Evolutionary conservation across 2,329 filamentous ascomycete genomes (phyloP), one percentile per base, ranked within the genome.

Genomic region (Periconia sp.): DNA sequence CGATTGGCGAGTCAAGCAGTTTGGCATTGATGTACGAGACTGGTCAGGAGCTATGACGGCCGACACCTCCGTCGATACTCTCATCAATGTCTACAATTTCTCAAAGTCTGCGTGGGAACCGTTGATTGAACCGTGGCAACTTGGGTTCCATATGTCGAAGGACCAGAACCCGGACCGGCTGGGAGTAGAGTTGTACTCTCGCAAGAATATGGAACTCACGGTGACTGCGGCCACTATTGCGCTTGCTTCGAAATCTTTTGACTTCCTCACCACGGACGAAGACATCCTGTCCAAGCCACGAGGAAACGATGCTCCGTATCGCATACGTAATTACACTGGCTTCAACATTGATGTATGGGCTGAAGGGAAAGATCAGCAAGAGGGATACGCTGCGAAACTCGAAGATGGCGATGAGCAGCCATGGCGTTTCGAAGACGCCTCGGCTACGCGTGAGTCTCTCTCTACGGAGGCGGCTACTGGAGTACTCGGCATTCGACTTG

Each of bases 51-150:
- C 86, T 16, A 79, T 99, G 69, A 91, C 86, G 60, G 92, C 89
- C 0, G 90, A 96, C 63, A 88, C 90, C 0, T 87, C 84, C n/a
- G 85, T 99, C 34, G 90, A 96, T 50, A 90, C 92, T 52, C 96
- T 96, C 69, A 83, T 95, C 58, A 99, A 97, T 61, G 87, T 99
- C 18, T 99, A 96, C 78, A 99, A 99, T 71, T 99, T 99, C 72
- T 94, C 94, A 11, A 99, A 99, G 69, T 99, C 94, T 0, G 90
- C 91, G 3, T 99, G 94, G 94, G 94, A 99, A 68, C 94, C 94
- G 3, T 74, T 99, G 23, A 84, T 99, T 18, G 94, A 99, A 67
- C 95, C 95, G 6, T 99, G 94, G 94, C 85, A 92, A 54, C 78
- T 97, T n/a, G 91, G 91, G 2, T 84, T 99, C 55, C 89, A 95